A percentile compares a stretch with the other conserved stretches of the same genome.
Conservation (phyloP, 176 grass and related monocot genomes). For the Cenchrus fungigraminus region DNA sequence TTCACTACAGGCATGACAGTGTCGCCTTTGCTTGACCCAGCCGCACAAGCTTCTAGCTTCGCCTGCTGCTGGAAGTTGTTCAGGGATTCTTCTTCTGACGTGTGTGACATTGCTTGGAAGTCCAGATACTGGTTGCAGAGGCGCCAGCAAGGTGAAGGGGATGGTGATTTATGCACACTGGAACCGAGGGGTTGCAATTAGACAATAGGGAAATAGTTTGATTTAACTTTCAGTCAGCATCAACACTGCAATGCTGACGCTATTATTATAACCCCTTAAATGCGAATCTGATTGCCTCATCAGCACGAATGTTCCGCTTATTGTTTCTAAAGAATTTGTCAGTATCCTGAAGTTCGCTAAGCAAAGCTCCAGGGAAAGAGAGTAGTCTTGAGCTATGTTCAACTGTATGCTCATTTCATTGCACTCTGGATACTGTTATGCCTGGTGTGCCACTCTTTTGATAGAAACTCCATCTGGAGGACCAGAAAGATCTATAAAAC, state of each 20-base stretch:
- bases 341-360: background rate
- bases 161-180: conserved; percentile 53
- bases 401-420: background rate
- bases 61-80: conserved; percentile 58
- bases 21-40: conserved; percentile 51
- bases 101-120: conserved; percentile 56
- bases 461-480: conserved; percentile 1
- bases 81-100: conserved; percentile 61
- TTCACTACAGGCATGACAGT: conserved; percentile 36
- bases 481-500: background rate
- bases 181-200: conserved; percentile 21
- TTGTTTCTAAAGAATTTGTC: conserved; percentile 37
- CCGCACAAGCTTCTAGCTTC: conserved; percentile 18
- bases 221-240: conserved; percentile 43
- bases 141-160: conserved; percentile 28
- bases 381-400: conserved; percentile 1
- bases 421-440: background rate
- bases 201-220: conserved; percentile 33
- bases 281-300: conserved; percentile 29
- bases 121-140: conserved; percentile 28
- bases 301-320: conserved; percentile 36
- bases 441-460: background rate
- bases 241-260: conserved; percentile 40
- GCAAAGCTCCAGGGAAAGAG: conserved; percentile 1
- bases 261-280: conserved; percentile 26